phyloP scores from a whole-genome alignment of 352 stramenopile genomes.

The Phytophthora pluvialis region DNA sequence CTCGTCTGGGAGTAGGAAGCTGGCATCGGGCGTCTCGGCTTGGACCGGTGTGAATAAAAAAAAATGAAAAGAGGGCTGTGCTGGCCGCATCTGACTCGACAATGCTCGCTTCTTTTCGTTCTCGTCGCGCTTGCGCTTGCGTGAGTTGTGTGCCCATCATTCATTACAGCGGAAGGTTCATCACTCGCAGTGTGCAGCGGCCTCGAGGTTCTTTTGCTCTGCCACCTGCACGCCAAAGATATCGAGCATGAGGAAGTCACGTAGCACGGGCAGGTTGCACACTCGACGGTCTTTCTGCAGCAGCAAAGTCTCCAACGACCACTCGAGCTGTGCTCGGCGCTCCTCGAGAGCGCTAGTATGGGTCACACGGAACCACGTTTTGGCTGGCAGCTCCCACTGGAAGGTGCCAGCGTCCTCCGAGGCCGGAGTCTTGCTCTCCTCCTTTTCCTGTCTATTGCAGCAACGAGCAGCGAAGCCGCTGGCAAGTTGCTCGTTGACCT shows the following conservation, averaged over 20 bases:
- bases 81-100: slow-evolving; percentile 1
- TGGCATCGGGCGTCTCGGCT: neutral
- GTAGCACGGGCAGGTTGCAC: slow-evolving; percentile 56
- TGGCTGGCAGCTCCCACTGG: slow-evolving; percentile 71
- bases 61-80: slow-evolving; percentile 14
- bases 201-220: slow-evolving; percentile 55
- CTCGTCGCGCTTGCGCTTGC: neutral
- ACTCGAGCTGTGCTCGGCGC: slow-evolving; percentile 61
- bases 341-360: slow-evolving; percentile 67
- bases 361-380: slow-evolving; percentile 83
- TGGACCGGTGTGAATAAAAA: slow-evolving; percentile 19
- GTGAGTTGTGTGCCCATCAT: slow-evolving; percentile 1
- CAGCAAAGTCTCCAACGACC: slow-evolving; percentile 58
- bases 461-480: slow-evolving; percentile 22
- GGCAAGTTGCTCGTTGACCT: slow-evolving; percentile 50
- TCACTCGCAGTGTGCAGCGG: slow-evolving; percentile 23
- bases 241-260: slow-evolving; percentile 86
- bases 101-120: slow-evolving; percentile 16
- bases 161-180: slow-evolving; percentile 12
- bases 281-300: slow-evolving; percentile 43
- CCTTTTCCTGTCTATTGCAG: slow-evolving; percentile 6
- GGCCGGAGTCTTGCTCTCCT: slow-evolving; percentile 18
- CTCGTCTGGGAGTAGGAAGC: slow-evolving; percentile 12
- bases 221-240: slow-evolving; percentile 76
- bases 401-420: slow-evolving; percentile 24